Evolutionary conservation across 768 basidiomycete genomes (phyloP), one percentile per base, ranked within the genome.

Genomic region (Lentinula boryana): DNA sequence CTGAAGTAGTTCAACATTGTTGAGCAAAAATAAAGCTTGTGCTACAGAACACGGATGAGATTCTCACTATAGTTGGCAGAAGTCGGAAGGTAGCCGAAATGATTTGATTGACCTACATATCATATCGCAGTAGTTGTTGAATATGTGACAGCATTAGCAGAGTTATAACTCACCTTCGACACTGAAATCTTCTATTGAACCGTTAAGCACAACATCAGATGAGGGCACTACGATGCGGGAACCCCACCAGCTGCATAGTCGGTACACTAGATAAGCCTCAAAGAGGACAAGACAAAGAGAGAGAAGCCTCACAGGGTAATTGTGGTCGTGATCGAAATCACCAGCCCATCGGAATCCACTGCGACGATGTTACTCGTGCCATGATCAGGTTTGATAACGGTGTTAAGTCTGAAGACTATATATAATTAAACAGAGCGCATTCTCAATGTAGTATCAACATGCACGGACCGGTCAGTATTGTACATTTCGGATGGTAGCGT

Each of bases 281-380:
- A 21, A 18, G 49, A 50, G 12, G 12, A 50, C 31, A 10, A 32
- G 10, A 12, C 10, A 35, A 31, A 52, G 31, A 52, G 51, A 35
- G 33, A 23, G 23, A 52, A 10, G 31, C 15, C 53, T 49, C 18
- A 43, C 33, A 60, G 59, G 9, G 59, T 60, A 15, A 60, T 33
- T 18, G 59, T 60, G 36, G 59, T 60, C 35, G 59, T 60, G 5
- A 60, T 32, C 31, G 50, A 23, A 21, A 60, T 60, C n/a, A 60
- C 59, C 31, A 60, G 27, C 13, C 59, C 59, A 51, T 21, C 32
- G 10, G 59, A 50, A 49, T 60, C 59, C 8, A 32, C 59, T 40
- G 38, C 59, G 12, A 60, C 50, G 18, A 60, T 53, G 27, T 52
- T 49, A 32, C 48, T 50, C 18, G 59, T 60, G 6, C 59, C 59